These are phyloP conservation scores for Coemansia sp. DNA, from an alignment of 192 early-diverging fungal species.

Conservation along the genomic window DNA sequence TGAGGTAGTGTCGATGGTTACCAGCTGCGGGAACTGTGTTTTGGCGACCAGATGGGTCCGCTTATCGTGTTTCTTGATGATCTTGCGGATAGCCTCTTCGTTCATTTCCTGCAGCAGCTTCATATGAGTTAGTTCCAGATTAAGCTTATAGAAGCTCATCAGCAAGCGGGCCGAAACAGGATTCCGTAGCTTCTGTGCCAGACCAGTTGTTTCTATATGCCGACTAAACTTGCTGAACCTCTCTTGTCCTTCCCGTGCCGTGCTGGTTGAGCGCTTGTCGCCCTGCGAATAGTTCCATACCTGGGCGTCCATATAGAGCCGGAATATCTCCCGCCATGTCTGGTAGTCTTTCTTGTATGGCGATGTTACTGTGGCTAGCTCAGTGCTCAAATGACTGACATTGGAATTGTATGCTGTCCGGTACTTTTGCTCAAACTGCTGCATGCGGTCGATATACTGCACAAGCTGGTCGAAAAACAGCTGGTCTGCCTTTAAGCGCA, in stretches of 20 bases:
- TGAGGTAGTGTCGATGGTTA: constrained; percentile 32
- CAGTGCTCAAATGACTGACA: constrained; percentile 52
- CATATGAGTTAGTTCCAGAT: constrained; percentile 65
- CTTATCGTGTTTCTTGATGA: constrained; percentile 90
- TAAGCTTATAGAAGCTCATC: constrained; percentile 58
- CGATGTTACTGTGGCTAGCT: constrained; percentile 61
- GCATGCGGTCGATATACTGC: constrained; percentile 57
- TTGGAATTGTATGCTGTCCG: constrained; percentile 57
- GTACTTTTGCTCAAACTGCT: constrained; percentile 57
- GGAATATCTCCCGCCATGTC: constrained; percentile 65
- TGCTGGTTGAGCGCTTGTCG: constrained; percentile 57
- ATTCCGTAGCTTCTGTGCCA: constrained; percentile 30
- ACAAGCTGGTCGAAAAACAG: constrained; percentile 60
- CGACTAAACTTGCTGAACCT: constrained; percentile 59
- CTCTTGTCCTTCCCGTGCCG: constrained; percentile 59
- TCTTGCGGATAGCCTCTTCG: constrained; percentile 74
- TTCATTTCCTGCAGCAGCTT: constrained; percentile 75
- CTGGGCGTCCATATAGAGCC: constrained; percentile 66
- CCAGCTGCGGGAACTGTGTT: constrained; percentile 44
- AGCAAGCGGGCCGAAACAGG: constrained; percentile 38
- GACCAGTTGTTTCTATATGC: constrained; percentile 40
- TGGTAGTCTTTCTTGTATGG: constrained; percentile 76
- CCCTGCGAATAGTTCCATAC: constrained; percentile 64
- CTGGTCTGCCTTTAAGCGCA: constrained; percentile 54
- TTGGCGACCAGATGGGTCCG: constrained; percentile 64